A percentile compares a stretch with the other conserved stretches of the same genome.
phyloP scores from a whole-genome alignment of 2,329 filamentous ascomycete species.

The Cadophora malorum region DNA sequence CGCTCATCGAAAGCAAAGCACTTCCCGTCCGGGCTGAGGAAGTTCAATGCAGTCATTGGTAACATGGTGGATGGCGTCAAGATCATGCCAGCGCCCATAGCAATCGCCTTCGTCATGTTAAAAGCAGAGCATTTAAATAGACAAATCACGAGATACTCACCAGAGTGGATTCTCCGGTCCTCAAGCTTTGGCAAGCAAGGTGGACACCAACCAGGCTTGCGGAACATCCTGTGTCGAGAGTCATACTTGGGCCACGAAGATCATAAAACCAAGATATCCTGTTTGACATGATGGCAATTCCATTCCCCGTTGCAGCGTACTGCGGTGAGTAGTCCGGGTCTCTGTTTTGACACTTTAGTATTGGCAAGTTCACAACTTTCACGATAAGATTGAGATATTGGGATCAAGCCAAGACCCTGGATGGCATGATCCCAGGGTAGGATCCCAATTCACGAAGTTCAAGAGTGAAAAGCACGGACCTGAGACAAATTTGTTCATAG shows the following conservation, averaged over 20 bases:
- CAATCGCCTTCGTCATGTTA: constrained; percentile 23
- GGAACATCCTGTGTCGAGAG: constrained; percentile 56
- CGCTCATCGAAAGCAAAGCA: constrained; percentile 23
- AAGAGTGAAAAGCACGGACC: not conserved
- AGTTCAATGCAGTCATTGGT: constrained; percentile 19
- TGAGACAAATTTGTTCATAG: constrained; percentile 26
- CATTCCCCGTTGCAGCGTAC: constrained; percentile 25
- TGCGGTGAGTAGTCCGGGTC: constrained; percentile 27
- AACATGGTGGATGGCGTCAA: constrained; percentile 27
- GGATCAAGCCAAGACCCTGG: too few relatives aligned
- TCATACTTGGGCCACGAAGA: constrained; percentile 50
- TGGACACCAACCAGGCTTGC: constrained; percentile 50
- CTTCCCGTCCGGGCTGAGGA: constrained; percentile 24
- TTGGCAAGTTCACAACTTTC: too few relatives aligned
- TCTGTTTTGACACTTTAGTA: too few relatives aligned
- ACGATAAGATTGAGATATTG: too few relatives aligned
- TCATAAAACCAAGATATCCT: constrained; percentile 45
- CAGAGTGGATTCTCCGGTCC: constrained; percentile 17
- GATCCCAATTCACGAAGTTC: too few relatives aligned
- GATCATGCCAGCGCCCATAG: constrained; percentile 35
- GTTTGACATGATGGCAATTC: constrained; percentile 23
- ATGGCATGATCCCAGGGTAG: too few relatives aligned
- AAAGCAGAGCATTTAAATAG: not conserved
- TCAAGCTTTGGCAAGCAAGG: constrained; percentile 18
- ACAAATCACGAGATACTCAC: constrained; percentile 2